Conservation (phyloP, 139 green algal genomes). For the Mesotaenium endlicherianum region DNA sequence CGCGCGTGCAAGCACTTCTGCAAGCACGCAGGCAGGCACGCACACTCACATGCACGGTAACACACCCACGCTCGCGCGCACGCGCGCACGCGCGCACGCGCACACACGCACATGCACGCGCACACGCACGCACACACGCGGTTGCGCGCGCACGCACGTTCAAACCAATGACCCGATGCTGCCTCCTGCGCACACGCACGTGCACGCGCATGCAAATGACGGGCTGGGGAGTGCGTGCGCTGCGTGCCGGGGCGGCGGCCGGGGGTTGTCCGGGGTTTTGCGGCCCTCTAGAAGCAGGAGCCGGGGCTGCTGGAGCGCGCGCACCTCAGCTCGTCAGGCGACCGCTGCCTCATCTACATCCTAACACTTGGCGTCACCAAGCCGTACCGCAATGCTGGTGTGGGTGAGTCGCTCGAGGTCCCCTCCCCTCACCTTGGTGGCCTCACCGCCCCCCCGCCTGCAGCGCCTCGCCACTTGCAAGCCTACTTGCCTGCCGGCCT, state of each 20-base stretch:
- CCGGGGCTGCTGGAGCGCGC: no score
- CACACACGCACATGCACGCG: constrained; percentile 6
- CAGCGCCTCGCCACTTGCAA: no score
- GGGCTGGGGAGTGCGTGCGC: no score
- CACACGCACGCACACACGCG: constrained; percentile 15
- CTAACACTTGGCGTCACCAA: constrained; percentile 31
- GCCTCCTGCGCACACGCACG: background rate
- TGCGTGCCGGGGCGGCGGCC: no score
- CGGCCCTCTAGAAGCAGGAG: no score
- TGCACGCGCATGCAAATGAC: background rate
- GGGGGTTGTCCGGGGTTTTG: no score
- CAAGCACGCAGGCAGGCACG: background rate
- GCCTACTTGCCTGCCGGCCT: no score
- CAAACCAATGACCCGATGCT: background rate
- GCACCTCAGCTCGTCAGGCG: no score
- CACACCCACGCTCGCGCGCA: constrained; percentile 3
- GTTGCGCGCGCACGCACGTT: no score
- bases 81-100: background rate
- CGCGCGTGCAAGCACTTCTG: background rate
- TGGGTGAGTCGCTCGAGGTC: constrained; percentile 11
- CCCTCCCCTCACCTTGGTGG: background rate
- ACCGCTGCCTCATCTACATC: constrained; percentile 36
- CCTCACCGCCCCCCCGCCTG: no score
- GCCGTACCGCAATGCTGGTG: constrained; percentile 35
- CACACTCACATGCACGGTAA: background rate